Evolutionary conservation across 2,329 filamentous ascomycete genomes (phyloP), one percentile per base, ranked within the genome.

Genomic region (Byssothecium circinans): DNA sequence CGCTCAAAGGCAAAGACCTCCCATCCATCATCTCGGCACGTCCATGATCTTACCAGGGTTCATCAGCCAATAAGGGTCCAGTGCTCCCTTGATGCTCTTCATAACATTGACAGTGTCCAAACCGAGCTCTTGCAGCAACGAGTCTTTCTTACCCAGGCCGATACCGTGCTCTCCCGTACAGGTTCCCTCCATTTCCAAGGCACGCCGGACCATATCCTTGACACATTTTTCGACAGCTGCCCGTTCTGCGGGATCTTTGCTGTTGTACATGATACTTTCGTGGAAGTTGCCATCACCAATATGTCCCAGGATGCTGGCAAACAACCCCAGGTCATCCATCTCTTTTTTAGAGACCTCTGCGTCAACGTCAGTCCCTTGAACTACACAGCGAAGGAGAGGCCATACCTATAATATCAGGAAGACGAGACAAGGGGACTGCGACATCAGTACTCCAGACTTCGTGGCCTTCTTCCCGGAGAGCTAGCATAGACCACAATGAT

Each of bases 271-370:
- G 72, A 96, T 94, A 65, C 87, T 89, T 67, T 91, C 86, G 69
- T 96, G 91, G 75, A 96, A 96, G 71, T 96, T 96, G 30, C 91
- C 91, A 65, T 96, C 91, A 11, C 91, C 91, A 47, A 96, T 87
- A 64, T 96, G 91, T 2, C 91, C 91, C 3, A 96, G 76, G 22
- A 95, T 88, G 61, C 87, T 91, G 1, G 90, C 89, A 67, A 96
- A 95, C 1, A 96, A 74, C 0, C 89, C 90, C 10, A 96, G 78
- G 11, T 89, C 84, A 62, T 92, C 88, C 80, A 95, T 86, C 64
- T 95, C 89, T 66, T 89, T 88, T 75, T 96, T 95, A 53, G 88
- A 91, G 35, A 90, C 78, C 67, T 95, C 91, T 76, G 81, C 7
- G 18, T 1, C n/a, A 4, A 17, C 29, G 25, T 67, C 36, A 62